These are phyloP conservation scores for Chenopodium suecicum DNA, from an alignment of 148 eudicot species.

Conservation along the genomic window DNA sequence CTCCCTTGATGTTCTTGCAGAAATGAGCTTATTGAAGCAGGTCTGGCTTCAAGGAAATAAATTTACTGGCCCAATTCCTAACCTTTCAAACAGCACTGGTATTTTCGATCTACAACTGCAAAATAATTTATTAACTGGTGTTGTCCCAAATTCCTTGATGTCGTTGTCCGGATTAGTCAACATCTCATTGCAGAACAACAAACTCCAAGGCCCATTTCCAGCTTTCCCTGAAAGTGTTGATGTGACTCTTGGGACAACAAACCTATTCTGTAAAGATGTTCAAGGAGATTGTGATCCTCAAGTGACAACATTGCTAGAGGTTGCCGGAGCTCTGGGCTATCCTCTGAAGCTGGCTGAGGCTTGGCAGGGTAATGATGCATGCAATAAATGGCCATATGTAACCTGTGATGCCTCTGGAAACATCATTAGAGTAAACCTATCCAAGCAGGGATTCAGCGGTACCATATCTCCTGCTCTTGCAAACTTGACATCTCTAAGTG, in stretches of 20 bases:
- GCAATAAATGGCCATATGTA: constrained; percentile 40
- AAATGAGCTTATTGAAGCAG: constrained; percentile 26
- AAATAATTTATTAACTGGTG: constrained; percentile 51
- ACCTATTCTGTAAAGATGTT: constrained; percentile 33
- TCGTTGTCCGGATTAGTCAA: constrained; percentile 24
- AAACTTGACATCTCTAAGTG: too few species aligned
- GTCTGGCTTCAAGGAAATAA: constrained; percentile 56
- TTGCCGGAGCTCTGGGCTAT: constrained; percentile 44
- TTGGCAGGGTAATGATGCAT: constrained; percentile 53
- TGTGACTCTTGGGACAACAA: constrained; percentile 10
- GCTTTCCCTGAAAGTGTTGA: constrained; percentile 18
- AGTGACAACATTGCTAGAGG: constrained; percentile 37
- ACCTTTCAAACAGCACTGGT: constrained; percentile 35
- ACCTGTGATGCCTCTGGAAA: constrained; percentile 37
- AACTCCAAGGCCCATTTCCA: constrained; percentile 46
- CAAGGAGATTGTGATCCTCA: constrained; percentile 50
- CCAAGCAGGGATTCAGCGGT: constrained; percentile 42
- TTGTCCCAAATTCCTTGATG: constrained; percentile 38
- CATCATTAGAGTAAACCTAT: constrained; percentile 41
- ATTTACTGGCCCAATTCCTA: constrained; percentile 52
- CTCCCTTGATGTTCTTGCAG: constrained; percentile 14
- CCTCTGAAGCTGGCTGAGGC: constrained; percentile 27
- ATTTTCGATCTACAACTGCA: constrained; percentile 43
- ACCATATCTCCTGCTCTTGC: constrained; percentile 31
- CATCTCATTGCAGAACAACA: constrained; percentile 45